Percentiles rank a stretch among this genome's conserved stretches.
Evolutionary conservation across 1,284 basidiomycete genomes (phyloP).

Genomic region (Moesziomyces globuligerus): DNA sequence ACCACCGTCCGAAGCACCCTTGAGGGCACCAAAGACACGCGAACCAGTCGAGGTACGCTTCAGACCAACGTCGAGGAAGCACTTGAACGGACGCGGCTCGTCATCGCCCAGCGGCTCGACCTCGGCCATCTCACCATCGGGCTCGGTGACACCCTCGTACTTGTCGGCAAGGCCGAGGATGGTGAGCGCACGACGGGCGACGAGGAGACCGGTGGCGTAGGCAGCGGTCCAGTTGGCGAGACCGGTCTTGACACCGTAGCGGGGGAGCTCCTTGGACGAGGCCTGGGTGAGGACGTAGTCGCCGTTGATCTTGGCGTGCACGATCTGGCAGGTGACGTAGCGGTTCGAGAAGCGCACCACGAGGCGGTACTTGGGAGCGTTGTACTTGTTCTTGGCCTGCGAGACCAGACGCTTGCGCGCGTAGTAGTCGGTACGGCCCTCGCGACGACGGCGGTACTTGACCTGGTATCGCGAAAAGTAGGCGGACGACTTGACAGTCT

Average conservation of each 20-base stretch:
- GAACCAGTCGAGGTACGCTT: slow-evolving; percentile 98
- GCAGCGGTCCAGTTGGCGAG: slow-evolving; percentile 98
- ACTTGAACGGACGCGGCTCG: slow-evolving; percentile 97
- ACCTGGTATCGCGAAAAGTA: slow-evolving; percentile 90
- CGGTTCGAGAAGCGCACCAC: slow-evolving; percentile 84
- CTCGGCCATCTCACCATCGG: slow-evolving; percentile 84
- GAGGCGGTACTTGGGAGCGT: slow-evolving; percentile 96
- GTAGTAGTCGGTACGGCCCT: slow-evolving; percentile 99
- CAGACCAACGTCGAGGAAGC: slow-evolving; percentile 97
- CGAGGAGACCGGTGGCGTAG: slow-evolving; percentile 96
- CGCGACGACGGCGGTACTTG: slow-evolving; percentile 75
- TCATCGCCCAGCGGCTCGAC: slow-evolving; percentile 90
- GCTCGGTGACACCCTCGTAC: slow-evolving; percentile 94
- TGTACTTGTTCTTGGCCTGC: slow-evolving; percentile 99
- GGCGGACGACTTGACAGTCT: slow-evolving; percentile 74
- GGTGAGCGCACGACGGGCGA: slow-evolving; percentile 91
- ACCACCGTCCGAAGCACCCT: slow-evolving; percentile 98
- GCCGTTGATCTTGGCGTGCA: slow-evolving; percentile 96
- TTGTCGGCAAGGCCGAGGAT: slow-evolving; percentile 98
- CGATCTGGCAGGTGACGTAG: slow-evolving; percentile 74
- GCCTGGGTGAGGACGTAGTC: slow-evolving; percentile 84
- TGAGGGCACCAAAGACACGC: slow-evolving; percentile 98
- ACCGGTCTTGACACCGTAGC: slow-evolving; percentile 98
- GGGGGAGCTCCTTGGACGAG: slow-evolving; percentile 85
- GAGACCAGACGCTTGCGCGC: slow-evolving; percentile 94